Evolutionary conservation across 2,329 filamentous ascomycete species (phyloP), one percentile per base, ranked within the genome.

Genomic region (Cadophora sp.): DNA sequence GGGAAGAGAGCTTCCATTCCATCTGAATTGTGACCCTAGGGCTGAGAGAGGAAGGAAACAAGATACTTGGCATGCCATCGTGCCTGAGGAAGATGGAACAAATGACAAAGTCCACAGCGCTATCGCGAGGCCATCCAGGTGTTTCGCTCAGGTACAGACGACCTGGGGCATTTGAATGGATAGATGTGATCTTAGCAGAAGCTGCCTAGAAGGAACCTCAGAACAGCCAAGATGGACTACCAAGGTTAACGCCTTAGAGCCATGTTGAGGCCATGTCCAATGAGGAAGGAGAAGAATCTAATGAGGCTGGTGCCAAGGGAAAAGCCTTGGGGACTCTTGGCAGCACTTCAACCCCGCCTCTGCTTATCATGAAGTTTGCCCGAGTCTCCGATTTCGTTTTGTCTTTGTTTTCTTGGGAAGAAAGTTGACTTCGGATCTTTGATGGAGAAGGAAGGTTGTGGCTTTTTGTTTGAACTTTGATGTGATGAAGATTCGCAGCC

Each of bases 11-110:
- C 24, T 20, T 48, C 41, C 27, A 48, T 60, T 36, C 27, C n/a
- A 13, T 47, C 41, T 20, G 7, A 18, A 48, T 20, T 45, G 8
- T 48, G 58, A 60, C 58, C 41, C 58, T 60, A 60, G 58, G n/a
- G 58, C 58, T 60, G 20, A 16, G 58, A 60, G 39, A 60, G 58
- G 58, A 27, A 60, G 58, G 58, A 60, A 45, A 30, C 58, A 60
- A 60, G 41, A 47, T 59, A 48, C 58, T 60, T 60, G 58, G 58
- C 58, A 60, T 60, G 58, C 41, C 27, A 20, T 60, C 24, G n/a
- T 60, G 58, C 58, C 56, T 59, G 36, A 60, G 58, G 58, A 60
- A 20, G 33, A 47, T 20, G 24, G 24, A 33, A 43, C 14, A 24
- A 33, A 18, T 14, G 36, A 36, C 24, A 9, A 20, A 14, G 47